These are phyloP conservation scores for Neofusicoccum laricinum DNA, from an alignment of 2,329 filamentous ascomycete genomes.

Conservation along the genomic window DNA sequence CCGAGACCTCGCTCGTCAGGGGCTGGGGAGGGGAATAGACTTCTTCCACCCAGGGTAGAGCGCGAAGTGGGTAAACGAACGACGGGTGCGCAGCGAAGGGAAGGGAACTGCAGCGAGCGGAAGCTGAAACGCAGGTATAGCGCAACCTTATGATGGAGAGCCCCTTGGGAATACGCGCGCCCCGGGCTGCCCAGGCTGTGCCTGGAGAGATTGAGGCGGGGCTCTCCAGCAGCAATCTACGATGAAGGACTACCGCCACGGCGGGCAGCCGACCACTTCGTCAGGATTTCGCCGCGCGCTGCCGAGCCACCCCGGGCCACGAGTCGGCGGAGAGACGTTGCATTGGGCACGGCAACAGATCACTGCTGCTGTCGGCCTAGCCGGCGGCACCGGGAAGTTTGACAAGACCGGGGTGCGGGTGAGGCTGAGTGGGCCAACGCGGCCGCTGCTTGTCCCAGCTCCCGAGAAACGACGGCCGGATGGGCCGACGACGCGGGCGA, in stretches of 20 bases:
- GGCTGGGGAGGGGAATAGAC: not conserved
- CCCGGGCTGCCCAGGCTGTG: not conserved
- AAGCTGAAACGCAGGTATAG: not conserved
- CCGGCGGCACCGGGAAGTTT: not conserved
- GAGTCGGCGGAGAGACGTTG: no score
- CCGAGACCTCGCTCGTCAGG: not conserved
- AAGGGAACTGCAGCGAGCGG: not conserved
- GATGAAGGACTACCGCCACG: not conserved
- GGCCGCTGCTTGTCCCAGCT: not conserved
- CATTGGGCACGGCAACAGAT: not conserved
- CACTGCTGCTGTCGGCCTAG: slow-evolving; percentile 8
- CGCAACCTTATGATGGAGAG: not conserved
- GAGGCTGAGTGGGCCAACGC: not conserved
- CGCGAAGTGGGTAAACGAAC: not conserved
- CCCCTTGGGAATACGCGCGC: not conserved
- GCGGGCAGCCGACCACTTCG: not conserved
- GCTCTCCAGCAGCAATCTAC: not conserved
- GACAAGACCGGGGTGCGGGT: not conserved
- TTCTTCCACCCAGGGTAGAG: not conserved
- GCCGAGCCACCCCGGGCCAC: not conserved
- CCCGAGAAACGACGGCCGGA: no score
- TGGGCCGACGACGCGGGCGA: not conserved
- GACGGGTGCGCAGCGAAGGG: not conserved
- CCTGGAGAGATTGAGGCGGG: not conserved
- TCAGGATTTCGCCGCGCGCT: not conserved